phyloP scores from a whole-genome alignment of 1,284 basidiomycete species.

The Cutaneotrichosporon daszewskae region DNA sequence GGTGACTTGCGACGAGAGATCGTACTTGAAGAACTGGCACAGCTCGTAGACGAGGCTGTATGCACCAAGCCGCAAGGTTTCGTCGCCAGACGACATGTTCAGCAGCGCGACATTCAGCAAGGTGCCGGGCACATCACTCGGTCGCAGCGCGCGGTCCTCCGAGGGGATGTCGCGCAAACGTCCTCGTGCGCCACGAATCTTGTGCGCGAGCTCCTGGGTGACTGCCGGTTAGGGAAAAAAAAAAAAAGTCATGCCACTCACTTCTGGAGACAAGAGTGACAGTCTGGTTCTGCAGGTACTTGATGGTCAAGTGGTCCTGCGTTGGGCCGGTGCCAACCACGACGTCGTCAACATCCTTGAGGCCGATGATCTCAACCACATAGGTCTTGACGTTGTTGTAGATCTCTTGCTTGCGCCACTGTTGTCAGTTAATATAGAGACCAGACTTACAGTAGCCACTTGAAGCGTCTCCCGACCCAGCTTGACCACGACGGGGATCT shows the following conservation, averaged over 20 bases:
- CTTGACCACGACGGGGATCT: slow-evolving; percentile 42
- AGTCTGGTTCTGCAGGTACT: slow-evolving; percentile 50
- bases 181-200: slow-evolving; percentile 34
- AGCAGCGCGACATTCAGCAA: slow-evolving; percentile 74
- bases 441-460: slow-evolving; percentile 25
- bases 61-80: slow-evolving; percentile 67
- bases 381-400: slow-evolving; percentile 35
- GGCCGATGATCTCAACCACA: slow-evolving; percentile 39
- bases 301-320: slow-evolving; percentile 70
- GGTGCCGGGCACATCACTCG: slow-evolving; percentile 75
- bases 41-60: slow-evolving; percentile 72
- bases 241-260: too few relatives aligned
- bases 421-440: not conserved
- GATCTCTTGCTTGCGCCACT: slow-evolving; percentile 39
- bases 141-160: slow-evolving; percentile 62
- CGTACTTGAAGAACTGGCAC: slow-evolving; percentile 69
- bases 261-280: slow-evolving; percentile 36
- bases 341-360: slow-evolving; percentile 69
- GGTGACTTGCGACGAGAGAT: slow-evolving; percentile 59
- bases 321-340: slow-evolving; percentile 72
- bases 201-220: slow-evolving; percentile 59
- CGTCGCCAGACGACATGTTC: slow-evolving; percentile 65
- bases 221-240: slow-evolving; percentile 41
- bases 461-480: slow-evolving; percentile 40
- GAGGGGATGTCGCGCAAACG: slow-evolving; percentile 51